A percentile compares a stretch with the other conserved stretches of the same genome.
These are phyloP conservation scores for Chlamydomonas incerta DNA, from an alignment of 139 green algal species.

Conservation along the genomic window DNA sequence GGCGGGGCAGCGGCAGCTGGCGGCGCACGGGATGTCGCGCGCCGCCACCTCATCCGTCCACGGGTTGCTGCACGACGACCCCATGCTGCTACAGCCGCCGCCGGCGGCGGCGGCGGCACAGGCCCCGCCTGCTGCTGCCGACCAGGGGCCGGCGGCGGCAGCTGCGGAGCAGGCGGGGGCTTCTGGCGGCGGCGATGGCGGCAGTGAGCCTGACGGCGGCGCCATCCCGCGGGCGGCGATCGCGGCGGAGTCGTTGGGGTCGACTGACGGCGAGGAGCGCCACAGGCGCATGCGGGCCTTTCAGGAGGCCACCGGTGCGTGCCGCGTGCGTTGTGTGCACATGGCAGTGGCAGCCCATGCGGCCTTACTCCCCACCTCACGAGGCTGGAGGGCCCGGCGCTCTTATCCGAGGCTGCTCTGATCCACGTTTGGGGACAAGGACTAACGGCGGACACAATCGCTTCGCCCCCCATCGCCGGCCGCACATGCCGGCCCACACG, in stretches of 20 bases:
- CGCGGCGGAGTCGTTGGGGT: not conserved
- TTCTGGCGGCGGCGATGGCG: no score
- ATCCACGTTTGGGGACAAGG: no score
- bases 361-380: no score
- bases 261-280: constrained; percentile 1
- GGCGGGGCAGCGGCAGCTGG: not conserved
- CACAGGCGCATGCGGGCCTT: constrained; percentile 9
- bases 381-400: no score
- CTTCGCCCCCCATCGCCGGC: no score
- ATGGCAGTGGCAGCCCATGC: no score
- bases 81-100: not conserved
- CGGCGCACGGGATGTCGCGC: not conserved
- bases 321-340: no score
- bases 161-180: not conserved
- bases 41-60: constrained; percentile 9
- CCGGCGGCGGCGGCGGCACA: not conserved
- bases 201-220: no score
- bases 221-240: not conserved
- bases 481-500: no score
- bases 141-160: not conserved
- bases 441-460: no score
- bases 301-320: not conserved
- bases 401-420: no score
- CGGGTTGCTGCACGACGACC: constrained; percentile 15
- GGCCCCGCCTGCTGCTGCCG: no score